Conservation (phyloP, 139 green algal species). For the Chlamydomonas schloesseri region DNA sequence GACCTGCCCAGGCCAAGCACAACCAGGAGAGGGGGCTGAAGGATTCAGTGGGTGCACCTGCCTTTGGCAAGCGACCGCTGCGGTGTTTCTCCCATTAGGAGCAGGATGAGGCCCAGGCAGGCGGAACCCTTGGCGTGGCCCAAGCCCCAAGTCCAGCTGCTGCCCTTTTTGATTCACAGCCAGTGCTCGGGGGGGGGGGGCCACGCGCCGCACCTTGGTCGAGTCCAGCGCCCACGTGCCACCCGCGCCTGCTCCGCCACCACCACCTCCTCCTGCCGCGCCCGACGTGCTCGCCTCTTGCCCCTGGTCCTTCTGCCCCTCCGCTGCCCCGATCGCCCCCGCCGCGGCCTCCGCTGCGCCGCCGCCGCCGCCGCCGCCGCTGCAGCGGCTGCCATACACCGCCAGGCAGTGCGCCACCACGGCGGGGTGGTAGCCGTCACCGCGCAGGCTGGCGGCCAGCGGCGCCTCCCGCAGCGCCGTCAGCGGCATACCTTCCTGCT, state of each 20-base stretch:
- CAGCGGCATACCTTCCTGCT: conserved; percentile 44
- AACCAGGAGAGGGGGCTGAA: too few species aligned
- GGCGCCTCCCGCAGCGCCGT: conserved; percentile 3
- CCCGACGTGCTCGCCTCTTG: not conserved
- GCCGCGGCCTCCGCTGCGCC: not conserved
- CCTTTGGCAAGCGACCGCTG: too few species aligned
- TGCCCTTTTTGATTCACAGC: too few species aligned
- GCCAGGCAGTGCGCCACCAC: conserved; percentile 68
- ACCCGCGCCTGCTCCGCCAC: not conserved
- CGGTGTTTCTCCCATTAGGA: too few species aligned
- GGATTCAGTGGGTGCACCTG: too few species aligned
- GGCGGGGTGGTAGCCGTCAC: conserved; percentile 51
- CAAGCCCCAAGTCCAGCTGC: too few species aligned
- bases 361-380: not conserved
- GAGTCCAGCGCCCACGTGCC: conserved; percentile 35
- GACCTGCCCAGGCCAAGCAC: too few species aligned
- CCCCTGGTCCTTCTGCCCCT: not conserved
- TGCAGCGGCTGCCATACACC: conserved; percentile 44
- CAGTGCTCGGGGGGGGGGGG: too few species aligned
- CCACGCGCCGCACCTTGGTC: conserved; percentile 43
- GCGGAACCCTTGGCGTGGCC: too few species aligned
- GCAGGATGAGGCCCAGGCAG: too few species aligned
- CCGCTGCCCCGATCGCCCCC: not conserved
- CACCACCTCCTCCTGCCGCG: too few species aligned
- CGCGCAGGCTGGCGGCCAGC: conserved; percentile 32